Percentiles rank a stretch among this genome's conserved stretches.
These are phyloP conservation scores for Camellia lanceoleosa DNA, from an alignment of 148 eudicot species.

Conservation along the genomic window DNA sequence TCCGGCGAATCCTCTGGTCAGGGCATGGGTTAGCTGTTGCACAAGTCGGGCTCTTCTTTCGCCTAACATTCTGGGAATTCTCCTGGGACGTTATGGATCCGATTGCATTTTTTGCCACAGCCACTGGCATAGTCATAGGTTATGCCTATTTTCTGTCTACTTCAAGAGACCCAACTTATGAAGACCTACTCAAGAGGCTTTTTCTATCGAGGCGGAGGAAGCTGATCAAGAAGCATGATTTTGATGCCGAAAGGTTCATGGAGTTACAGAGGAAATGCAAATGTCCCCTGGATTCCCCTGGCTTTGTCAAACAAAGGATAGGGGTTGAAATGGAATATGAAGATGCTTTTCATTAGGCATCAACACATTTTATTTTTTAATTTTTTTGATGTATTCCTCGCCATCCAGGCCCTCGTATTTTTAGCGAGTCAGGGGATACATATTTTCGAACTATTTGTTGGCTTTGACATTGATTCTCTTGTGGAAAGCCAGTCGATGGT, in stretches of 20 bases:
- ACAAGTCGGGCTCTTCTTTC: conserved; percentile 82
- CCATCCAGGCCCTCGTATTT: conserved; percentile 2
- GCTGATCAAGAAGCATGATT: conserved; percentile 66
- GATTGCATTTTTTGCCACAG: conserved; percentile 72
- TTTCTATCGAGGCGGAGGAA: conserved; percentile 83
- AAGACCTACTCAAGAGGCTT: conserved; percentile 80
- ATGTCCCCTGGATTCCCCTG: conserved; percentile 39
- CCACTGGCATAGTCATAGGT: conserved; percentile 68
- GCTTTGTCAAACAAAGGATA: conserved; percentile 28
- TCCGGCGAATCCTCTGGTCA: conserved; percentile 72
- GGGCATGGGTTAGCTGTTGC: conserved; percentile 61
- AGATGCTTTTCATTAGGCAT: conserved; percentile 33
- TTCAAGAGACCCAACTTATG: conserved; percentile 78
- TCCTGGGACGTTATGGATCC: conserved; percentile 99
- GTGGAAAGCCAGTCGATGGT: background rate
- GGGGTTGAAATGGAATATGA: conserved; percentile 36
- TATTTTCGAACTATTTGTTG: no score
- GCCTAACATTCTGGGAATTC: conserved; percentile 93
- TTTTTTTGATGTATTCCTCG: background rate
- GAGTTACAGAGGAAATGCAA: conserved; percentile 67
- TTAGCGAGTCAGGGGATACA: no score
- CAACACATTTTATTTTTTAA: conserved; percentile 1
- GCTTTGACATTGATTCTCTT: background rate
- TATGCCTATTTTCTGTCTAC: conserved; percentile 82
- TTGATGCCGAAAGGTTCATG: conserved; percentile 54